Evolutionary conservation across 2,329 filamentous ascomycete species (phyloP), one percentile per base, ranked within the genome.

Genomic region (Dothidotthia symphoricarpi): DNA sequence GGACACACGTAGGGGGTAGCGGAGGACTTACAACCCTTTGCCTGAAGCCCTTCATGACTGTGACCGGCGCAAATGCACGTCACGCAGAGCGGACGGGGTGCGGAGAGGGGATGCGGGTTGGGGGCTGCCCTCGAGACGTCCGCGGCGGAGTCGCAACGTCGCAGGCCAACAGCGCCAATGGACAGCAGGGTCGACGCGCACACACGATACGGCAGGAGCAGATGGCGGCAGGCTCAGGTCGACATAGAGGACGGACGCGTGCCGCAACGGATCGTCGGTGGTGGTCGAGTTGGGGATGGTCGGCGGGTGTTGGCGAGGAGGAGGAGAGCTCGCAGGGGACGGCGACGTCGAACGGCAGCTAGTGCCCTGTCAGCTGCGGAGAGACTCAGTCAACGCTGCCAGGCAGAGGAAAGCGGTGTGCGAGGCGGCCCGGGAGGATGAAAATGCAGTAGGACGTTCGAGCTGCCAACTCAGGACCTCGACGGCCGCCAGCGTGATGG

Each of bases 1-100:
- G 53, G 51, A 53, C 44, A 53, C 34, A 36, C 45, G 45, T 44
- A 45, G 46, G 45, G 45, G 51, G 49, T 53, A 40, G 41, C 45
- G 45, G 55, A 49, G 55, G 51, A 82, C 87, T 78, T 82, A 95
- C 89, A 78, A 96, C 89, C 85, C 87, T 88, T 78, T 95, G 88
- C 74, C 89, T 86, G 73, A 97, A 95, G 69, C 88, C 86, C 77
- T 95, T 96, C 91, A 97, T 96, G 72, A 78, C 48, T 86, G 71
- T 71, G 52, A 53, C 51, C 47, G 45, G 61, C 62, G 57, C 55
- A 46, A 46, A 45, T 44, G 52, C 54, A 56, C 49, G 48, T 53
- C 47, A 54, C 51, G 56, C 45, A 52, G 51, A 51, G 59, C 54
- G 55, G 48, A 41, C 36, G 55, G 41, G 24, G 38, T 52, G 49